Base-by-base conservation (phyloP, 441 rosid genomes). In the Erysimum pusillum region DNA sequence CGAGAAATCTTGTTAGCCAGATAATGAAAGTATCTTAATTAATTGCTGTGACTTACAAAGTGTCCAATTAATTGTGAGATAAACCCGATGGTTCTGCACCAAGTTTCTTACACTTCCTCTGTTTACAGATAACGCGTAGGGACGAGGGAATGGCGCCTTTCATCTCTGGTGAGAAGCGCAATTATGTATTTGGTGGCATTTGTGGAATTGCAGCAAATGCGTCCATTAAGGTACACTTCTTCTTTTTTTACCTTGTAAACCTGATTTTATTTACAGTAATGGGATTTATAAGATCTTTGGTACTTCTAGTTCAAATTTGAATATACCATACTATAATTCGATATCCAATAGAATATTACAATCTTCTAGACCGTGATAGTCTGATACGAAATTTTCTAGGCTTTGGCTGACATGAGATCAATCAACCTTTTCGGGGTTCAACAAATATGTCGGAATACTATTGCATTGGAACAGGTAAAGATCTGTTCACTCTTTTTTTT, bases 391-490 rank as follows among this genome's bases (percentile, higher is more conserved):
- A 69, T 32, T 74, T 78, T 62, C 63, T 77, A 96, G 99, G 94
- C 94, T 74, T 84, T 96, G 86, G 93, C 89, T 10, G 92, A 88
- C 83, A 82, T 96, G 89, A 92, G 87, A 68, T 85, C 89, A 22
- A 83, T 92, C 81, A 96, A 94, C 80, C 96, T 96, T 73, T 94
- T 96, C n/a, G 98, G 99, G 75, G 99, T 94, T 80, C 99, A 96
- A 79, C 99, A 92, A 81, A 92, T 94, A 73, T 94, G 98, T 74
- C 89, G 98, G 54, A 96, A 96, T 83, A 82, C 97, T 66, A 94
- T 96, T 73, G 98, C 99, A 34, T 70, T 96, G 80, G 98, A 96
- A 76, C 99, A 94, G 95, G 99, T 93, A 76, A 75, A 72, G 35
- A 41, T 71, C 49, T 60, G 54, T 22, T 48, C 20, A 22, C 39